Conservation (phyloP, 192 early-diverging fungal species). For the Linnemannia schmuckeri region DNA sequence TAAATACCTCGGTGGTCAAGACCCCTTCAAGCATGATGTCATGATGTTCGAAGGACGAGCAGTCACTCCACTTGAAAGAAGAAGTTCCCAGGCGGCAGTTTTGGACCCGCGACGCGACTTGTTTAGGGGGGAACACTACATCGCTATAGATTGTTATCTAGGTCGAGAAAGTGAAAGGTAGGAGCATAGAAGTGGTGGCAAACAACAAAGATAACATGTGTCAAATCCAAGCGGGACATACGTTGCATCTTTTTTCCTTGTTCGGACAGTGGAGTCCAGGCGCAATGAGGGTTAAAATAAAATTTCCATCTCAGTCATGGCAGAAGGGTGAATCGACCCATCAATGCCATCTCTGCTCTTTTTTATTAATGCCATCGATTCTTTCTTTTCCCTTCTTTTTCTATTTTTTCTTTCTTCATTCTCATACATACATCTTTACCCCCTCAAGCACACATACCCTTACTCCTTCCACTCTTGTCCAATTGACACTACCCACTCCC, state of each 20-base stretch:
- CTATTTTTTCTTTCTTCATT: background rate
- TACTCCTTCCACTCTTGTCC: background rate
- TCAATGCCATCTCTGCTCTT: background rate
- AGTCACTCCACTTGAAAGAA: background rate
- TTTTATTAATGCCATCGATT: background rate
- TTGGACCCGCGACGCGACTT: background rate
- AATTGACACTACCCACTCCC: background rate
- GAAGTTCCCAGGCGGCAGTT: too few relatives aligned
- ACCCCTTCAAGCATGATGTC: background rate
- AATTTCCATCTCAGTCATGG: background rate
- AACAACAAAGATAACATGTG: too few relatives aligned
- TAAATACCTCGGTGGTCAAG: background rate
- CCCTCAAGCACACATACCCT: background rate
- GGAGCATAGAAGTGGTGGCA: background rate
- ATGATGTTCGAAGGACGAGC: background rate
- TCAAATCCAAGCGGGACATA: too few relatives aligned
- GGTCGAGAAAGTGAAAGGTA: too few relatives aligned
- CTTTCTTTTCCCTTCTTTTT: background rate
- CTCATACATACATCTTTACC: background rate
- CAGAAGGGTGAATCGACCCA: background rate
- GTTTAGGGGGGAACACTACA: background rate
- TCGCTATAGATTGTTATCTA: too few relatives aligned
- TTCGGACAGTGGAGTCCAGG: too few relatives aligned
- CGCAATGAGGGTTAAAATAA: background rate
- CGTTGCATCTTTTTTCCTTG: background rate